Evolutionary conservation across 441 rosid genomes (phyloP).

Genomic region (Manihot esculenta): DNA sequence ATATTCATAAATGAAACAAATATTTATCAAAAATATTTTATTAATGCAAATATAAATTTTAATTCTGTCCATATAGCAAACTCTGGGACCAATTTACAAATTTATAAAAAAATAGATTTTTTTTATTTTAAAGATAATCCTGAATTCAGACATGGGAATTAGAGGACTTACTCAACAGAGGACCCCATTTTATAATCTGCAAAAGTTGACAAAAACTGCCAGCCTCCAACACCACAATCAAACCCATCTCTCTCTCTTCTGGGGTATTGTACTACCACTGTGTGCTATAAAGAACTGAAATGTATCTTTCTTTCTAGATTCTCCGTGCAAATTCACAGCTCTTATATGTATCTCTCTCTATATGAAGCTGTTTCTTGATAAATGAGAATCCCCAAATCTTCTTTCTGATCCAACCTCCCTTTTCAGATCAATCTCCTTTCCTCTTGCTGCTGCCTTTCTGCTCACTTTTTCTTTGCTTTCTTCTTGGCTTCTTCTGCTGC

Average conservation of each 20-base stretch:
- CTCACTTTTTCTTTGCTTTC: not conserved
- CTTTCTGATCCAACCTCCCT: not conserved
- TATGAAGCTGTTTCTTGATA: conserved; percentile 1
- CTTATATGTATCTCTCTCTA: conserved; percentile 11
- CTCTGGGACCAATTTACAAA: too few relatives aligned
- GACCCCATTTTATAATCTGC: not conserved
- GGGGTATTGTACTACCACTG: conserved; percentile 4
- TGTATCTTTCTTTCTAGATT: conserved; percentile 34
- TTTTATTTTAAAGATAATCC: too few relatives aligned
- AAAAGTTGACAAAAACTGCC: conserved; percentile 10
- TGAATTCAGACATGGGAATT: too few relatives aligned
- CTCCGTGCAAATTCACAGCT: conserved; percentile 25
- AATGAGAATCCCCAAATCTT: conserved; percentile 18
- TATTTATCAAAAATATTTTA: too few relatives aligned
- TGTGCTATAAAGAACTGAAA: conserved; percentile 22
- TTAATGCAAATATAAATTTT: too few relatives aligned
- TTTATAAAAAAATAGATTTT: too few relatives aligned
- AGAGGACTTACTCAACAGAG: not conserved
- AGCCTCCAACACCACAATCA: not conserved
- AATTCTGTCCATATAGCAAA: too few relatives aligned
- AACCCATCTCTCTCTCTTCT: not conserved
- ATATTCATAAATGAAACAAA: too few relatives aligned
- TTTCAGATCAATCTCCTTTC: not conserved
- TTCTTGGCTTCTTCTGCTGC: not conserved
- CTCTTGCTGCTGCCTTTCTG: not conserved